These are phyloP conservation scores for Senna siamea DNA, from an alignment of 306 rosid species.

Conservation along the genomic window DNA sequence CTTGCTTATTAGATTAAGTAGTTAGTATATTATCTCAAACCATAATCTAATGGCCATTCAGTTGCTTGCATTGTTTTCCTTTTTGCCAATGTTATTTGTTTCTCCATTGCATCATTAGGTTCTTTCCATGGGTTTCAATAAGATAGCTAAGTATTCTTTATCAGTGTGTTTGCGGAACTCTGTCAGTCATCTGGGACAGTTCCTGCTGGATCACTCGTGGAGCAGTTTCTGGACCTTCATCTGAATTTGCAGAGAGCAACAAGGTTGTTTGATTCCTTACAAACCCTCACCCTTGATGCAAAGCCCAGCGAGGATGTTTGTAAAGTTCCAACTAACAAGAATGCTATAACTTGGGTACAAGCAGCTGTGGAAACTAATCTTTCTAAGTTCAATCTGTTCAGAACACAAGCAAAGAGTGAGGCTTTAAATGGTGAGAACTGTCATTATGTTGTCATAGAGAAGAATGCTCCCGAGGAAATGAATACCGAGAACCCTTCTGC, in stretches of 20 bases:
- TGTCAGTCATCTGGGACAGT: slow-evolving; percentile 50
- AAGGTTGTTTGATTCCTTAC: slow-evolving; percentile 44
- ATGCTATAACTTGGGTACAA: slow-evolving; percentile 68
- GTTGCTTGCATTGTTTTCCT: too few species aligned
- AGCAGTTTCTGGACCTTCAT: slow-evolving; percentile 67
- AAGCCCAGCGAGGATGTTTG: slow-evolving; percentile 45
- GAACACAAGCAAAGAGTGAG: slow-evolving; percentile 42
- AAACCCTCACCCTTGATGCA: slow-evolving; percentile 37
- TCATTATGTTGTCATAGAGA: slow-evolving; percentile 52
- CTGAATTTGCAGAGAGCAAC: slow-evolving; percentile 49
- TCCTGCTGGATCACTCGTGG: slow-evolving; percentile 58
- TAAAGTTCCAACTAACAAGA: slow-evolving; percentile 41
- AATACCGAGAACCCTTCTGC: slow-evolving; percentile 32
- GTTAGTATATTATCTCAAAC: too few species aligned
- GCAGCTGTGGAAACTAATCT: slow-evolving; percentile 73
- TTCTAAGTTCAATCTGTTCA: slow-evolving; percentile 56
- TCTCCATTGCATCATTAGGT: not conserved
- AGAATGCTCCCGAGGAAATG: slow-evolving; percentile 34
- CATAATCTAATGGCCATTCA: too few species aligned
- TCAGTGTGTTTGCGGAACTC: slow-evolving; percentile 63
- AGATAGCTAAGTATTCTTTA: slow-evolving; percentile 15
- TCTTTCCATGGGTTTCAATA: not conserved
- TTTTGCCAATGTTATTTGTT: too few species aligned
- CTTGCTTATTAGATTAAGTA: too few species aligned
- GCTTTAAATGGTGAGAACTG: slow-evolving; percentile 41